phyloP scores from a whole-genome alignment of 2,329 filamentous ascomycete species.

The Fusarium duplospermum region DNA sequence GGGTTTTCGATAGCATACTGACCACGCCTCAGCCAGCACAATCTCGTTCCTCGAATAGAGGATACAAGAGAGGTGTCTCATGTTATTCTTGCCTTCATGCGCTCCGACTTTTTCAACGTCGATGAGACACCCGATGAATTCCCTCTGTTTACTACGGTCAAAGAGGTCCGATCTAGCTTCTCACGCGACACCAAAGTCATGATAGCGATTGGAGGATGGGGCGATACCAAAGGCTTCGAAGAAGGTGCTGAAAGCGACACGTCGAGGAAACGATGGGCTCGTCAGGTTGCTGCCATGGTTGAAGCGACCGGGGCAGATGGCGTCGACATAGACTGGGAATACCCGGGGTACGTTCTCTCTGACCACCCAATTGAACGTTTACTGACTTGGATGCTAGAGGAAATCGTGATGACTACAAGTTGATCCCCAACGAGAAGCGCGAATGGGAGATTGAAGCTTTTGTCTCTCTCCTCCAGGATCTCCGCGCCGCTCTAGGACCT shows the following conservation, averaged over 20 bases:
- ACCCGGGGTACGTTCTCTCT: conserved; percentile 57
- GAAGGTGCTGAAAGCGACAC: conserved; percentile 63
- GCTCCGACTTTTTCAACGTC: conserved; percentile 63
- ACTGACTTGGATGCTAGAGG: conserved; percentile 55
- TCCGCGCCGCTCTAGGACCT: conserved; percentile 67
- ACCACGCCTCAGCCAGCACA: conserved; percentile 59
- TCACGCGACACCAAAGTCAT: conserved; percentile 68
- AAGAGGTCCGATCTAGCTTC: conserved; percentile 61
- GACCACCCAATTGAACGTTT: background rate
- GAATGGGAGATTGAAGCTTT: conserved; percentile 72
- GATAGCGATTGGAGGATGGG: conserved; percentile 82
- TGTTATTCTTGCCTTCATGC: conserved; percentile 69
- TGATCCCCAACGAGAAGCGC: conserved; percentile 69
- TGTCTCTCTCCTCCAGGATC: conserved; percentile 68
- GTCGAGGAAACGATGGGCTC: conserved; percentile 69
- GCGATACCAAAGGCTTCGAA: conserved; percentile 73
- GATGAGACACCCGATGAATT: conserved; percentile 52
- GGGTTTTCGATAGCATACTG: background rate
- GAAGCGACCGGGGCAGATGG: conserved; percentile 73
- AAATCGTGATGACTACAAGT: conserved; percentile 77
- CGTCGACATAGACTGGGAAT: conserved; percentile 74
- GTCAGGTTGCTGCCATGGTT: conserved; percentile 73
- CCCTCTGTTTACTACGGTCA: conserved; percentile 66
- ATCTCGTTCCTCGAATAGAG: conserved; percentile 52
- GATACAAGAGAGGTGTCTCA: conserved; percentile 63